phyloP scores from a whole-genome alignment of 495 filamentous ascomycete species.

The Xylaria grammica region DNA sequence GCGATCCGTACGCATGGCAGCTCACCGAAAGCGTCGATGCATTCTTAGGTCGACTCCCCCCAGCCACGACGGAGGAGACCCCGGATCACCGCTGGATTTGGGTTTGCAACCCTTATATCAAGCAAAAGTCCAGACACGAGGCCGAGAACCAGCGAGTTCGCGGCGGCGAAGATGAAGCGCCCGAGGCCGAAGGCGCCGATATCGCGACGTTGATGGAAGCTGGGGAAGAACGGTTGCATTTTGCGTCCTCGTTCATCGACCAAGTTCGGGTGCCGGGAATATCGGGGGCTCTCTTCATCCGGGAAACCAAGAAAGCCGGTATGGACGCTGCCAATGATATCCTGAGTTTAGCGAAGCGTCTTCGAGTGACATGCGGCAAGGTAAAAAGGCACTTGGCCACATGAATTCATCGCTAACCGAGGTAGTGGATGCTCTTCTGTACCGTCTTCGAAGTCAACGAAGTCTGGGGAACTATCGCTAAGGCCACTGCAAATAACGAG shows the following conservation, averaged over 20 bases:
- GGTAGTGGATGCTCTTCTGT: conserved; percentile 82
- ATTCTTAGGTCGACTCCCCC: conserved; percentile 71
- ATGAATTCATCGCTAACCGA: background rate
- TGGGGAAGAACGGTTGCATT: conserved; percentile 43
- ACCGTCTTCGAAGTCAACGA: conserved; percentile 59
- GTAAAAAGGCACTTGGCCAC: conserved; percentile 29
- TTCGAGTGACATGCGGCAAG: conserved; percentile 67
- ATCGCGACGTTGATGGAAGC: conserved; percentile 33
- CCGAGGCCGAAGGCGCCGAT: conserved; percentile 37
- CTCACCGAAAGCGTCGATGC: conserved; percentile 62
- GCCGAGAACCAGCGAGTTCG: conserved; percentile 40
- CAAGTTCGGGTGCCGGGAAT: conserved; percentile 30
- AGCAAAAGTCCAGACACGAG: conserved; percentile 28
- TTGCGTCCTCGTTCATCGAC: conserved; percentile 40
- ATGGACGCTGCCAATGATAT: conserved; percentile 59
- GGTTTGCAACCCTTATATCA: conserved; percentile 60
- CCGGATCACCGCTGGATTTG: conserved; percentile 67
- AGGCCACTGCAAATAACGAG: conserved; percentile 64
- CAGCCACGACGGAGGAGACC: conserved; percentile 56
- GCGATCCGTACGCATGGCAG: conserved; percentile 50
- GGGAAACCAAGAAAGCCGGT: conserved; percentile 58
- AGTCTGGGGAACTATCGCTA: conserved; percentile 67
- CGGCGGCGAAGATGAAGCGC: conserved; percentile 48
- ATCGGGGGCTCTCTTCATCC: conserved; percentile 46
- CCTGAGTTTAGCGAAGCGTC: conserved; percentile 58